Evolutionary conservation across 768 basidiomycete species (phyloP), one percentile per base, ranked within the genome.

Genomic region (Naematelia aurantialba): DNA sequence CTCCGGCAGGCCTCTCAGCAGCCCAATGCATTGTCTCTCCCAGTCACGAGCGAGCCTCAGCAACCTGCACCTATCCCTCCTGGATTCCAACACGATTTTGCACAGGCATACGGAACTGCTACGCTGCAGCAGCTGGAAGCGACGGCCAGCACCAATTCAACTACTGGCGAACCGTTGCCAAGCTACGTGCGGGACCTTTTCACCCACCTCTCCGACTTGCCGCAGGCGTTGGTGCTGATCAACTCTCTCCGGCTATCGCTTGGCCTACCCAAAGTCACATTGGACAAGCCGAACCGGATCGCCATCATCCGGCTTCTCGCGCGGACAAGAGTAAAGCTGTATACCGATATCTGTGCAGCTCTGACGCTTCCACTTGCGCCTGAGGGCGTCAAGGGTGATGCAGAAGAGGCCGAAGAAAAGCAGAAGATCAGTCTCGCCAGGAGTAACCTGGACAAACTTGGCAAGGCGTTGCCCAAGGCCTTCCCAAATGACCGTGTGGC

Each of bases 351-450:
- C 12, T 46, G 58, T 5, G 46, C 62, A 3, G 66, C 68, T 4
- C 39, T 70, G 44, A 46, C 59, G 13, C 52, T 73, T 4, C 66
- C 71, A 3, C 24, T 42, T 5, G 68, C 68, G 3, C 70, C 66
- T 1, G 1, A 22, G 30, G 10, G 47, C 55, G 25, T 34, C 45
- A n/a, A 56, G 59, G 24, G n/a, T 1, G 26, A n/a, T 2, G 55
- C 12, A 12, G 58, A 60, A 14, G 58, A 44, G 34, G 25, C 39
- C 19, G 57, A 58, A 11, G 56, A 49, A 8, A 47, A 56, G 31
- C 24, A 46, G 29, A 56, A 53, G 42, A 59, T 70, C 34, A 58
- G 58, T 4, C 22, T 73, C 0, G 69, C 69, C n/a, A 67, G 65
- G 1, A 52, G 58, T 1, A 56, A 62, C n/a, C 29, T 73, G 13